Percentiles rank a stretch among this genome's conserved stretches.
Conservation (phyloP, 1,284 basidiomycete genomes). For the Leccinum holopus region DNA sequence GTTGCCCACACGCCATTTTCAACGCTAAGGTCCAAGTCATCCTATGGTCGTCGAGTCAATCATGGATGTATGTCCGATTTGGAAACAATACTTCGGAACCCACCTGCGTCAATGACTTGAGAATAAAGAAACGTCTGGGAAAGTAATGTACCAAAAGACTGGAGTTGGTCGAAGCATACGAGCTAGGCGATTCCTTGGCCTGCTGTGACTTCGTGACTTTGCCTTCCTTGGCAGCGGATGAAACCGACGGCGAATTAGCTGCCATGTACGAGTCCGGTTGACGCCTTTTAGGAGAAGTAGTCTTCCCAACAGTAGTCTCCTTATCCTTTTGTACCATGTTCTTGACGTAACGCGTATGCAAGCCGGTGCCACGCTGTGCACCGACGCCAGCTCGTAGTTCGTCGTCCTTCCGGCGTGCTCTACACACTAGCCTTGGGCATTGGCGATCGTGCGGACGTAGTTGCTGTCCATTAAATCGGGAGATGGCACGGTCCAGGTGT, state of each 20-base stretch:
- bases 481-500: constrained; percentile 68
- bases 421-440: constrained; percentile 82
- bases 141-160: constrained; percentile 75
- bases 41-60: constrained; percentile 42
- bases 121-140: constrained; percentile 87
- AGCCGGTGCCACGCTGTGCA: constrained; percentile 82
- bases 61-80: not conserved
- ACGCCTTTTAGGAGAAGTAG: constrained; percentile 22
- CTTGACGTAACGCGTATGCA: constrained; percentile 80
- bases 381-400: constrained; percentile 90
- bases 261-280: not conserved
- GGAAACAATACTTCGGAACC: constrained; percentile 4
- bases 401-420: constrained; percentile 82
- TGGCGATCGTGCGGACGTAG: constrained; percentile 67
- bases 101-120: constrained; percentile 84
- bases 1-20: constrained; percentile 86
- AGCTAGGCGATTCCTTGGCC: constrained; percentile 57
- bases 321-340: constrained; percentile 44
- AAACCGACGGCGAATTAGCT: constrained; percentile 18
- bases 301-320: constrained; percentile 33
- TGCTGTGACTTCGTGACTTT: constrained; percentile 25
- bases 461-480: constrained; percentile 67
- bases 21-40: constrained; percentile 85
- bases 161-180: constrained; percentile 69
- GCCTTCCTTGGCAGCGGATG: constrained; percentile 43